Percentiles rank a stretch among this genome's conserved stretches.
Conservation (phyloP, 148 eudicot genomes). For the Amaranthus cruentus region DNA sequence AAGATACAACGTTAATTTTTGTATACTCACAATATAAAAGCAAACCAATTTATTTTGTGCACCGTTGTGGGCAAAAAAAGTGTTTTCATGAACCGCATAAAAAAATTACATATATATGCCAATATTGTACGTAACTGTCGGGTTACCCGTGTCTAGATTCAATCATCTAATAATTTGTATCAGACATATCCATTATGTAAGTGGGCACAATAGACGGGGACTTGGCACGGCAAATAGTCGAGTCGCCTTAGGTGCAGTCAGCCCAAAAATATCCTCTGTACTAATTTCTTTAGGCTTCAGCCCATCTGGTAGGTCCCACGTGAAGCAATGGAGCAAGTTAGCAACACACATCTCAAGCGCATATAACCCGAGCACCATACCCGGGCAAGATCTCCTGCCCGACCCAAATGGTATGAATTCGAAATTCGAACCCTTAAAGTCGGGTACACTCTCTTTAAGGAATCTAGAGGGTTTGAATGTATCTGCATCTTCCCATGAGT, state of each 20-base stretch:
- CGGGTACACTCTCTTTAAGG: constrained; percentile 44
- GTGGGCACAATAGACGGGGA: constrained; percentile 41
- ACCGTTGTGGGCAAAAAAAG: background rate
- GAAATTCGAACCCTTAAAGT: constrained; percentile 57
- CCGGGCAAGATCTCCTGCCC: constrained; percentile 76
- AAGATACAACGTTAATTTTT: too few species aligned
- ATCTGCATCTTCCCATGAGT: constrained; percentile 47
- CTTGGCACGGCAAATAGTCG: constrained; percentile 59
- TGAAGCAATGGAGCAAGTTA: constrained; percentile 52
- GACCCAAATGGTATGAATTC: constrained; percentile 77
- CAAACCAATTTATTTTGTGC: background rate
- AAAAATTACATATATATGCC: background rate
- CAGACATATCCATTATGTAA: constrained; percentile 15
- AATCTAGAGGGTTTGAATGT: constrained; percentile 47
- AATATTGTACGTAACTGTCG: background rate
- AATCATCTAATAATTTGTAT: background rate
- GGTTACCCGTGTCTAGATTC: background rate
- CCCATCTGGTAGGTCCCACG: constrained; percentile 66
- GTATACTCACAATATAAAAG: too few species aligned
- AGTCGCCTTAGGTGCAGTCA: constrained; percentile 61
- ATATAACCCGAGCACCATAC: constrained; percentile 68
- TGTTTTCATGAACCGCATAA: background rate
- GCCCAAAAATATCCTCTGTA: constrained; percentile 58
- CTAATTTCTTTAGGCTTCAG: constrained; percentile 60
- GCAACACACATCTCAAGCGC: constrained; percentile 66